phyloP scores from a whole-genome alignment of 2,329 filamentous ascomycete genomes.

The Exserohilum turcica region DNA sequence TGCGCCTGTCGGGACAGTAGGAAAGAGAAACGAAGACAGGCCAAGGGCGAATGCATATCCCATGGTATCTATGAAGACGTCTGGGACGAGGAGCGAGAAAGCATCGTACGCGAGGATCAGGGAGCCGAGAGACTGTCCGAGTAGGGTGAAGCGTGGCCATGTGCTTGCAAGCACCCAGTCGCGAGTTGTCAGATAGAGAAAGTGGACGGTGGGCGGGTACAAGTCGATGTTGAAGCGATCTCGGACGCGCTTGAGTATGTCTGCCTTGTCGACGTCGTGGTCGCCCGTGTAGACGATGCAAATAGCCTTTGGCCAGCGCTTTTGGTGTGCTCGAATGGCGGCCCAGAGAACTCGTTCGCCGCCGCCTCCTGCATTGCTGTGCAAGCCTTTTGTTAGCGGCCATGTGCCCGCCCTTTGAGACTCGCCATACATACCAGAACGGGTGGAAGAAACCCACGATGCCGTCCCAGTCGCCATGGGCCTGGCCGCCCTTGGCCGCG shows the following conservation, averaged over 20 bases:
- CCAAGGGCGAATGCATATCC: slow-evolving; percentile 92
- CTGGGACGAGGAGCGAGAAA: slow-evolving; percentile 87
- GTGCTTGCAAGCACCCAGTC: slow-evolving; percentile 84
- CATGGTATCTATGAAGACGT: slow-evolving; percentile 97
- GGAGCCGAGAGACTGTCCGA: slow-evolving; percentile 92
- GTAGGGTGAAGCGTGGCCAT: slow-evolving; percentile 89
- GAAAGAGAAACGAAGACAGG: slow-evolving; percentile 81
- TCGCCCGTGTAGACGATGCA: slow-evolving; percentile 96
- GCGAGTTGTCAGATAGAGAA: slow-evolving; percentile 88
- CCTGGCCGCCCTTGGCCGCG: slow-evolving; percentile 51
- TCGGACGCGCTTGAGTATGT: slow-evolving; percentile 78
- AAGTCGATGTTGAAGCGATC: slow-evolving; percentile 90
- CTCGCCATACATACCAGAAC: slow-evolving; percentile 71
- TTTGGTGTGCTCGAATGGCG: slow-evolving; percentile 87
- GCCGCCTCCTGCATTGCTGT: slow-evolving; percentile 90
- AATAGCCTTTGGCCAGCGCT: slow-evolving; percentile 83
- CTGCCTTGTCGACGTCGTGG: slow-evolving; percentile 80
- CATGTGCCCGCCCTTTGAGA: neutral
- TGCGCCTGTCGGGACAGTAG: slow-evolving; percentile 78
- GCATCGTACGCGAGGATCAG: slow-evolving; percentile 88
- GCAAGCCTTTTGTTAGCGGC: slow-evolving; percentile 22
- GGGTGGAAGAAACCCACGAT: slow-evolving; percentile 97
- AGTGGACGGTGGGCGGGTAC: slow-evolving; percentile 78
- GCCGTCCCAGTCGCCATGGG: slow-evolving; percentile 72
- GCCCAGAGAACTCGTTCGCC: slow-evolving; percentile 97